These are phyloP conservation scores for Waltergamsia citrina DNA, from an alignment of 2,329 filamentous ascomycete species.

Conservation along the genomic window DNA sequence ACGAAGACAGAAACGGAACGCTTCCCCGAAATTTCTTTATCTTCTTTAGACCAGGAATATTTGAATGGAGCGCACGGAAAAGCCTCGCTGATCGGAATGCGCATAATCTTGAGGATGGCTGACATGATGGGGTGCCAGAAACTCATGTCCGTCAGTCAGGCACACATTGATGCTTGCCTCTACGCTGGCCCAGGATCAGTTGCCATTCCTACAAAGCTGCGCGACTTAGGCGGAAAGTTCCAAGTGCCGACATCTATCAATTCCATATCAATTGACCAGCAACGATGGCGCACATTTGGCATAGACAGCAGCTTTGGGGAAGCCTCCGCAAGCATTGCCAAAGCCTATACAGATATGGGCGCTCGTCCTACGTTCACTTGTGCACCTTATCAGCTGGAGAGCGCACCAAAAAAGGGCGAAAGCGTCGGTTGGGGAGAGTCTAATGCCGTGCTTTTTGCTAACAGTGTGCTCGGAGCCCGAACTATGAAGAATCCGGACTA, in stretches of 20 bases:
- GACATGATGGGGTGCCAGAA: conserved; percentile 18
- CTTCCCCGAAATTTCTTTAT: conserved; percentile 2
- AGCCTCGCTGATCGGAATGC: conserved; percentile 24
- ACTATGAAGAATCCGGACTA: conserved; percentile 36
- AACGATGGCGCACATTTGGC: conserved; percentile 25
- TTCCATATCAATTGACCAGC: conserved; percentile 30
- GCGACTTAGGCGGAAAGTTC: conserved; percentile 21
- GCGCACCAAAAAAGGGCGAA: conserved; percentile 17
- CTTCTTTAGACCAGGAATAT: conserved; percentile 12
- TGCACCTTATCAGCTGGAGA: conserved; percentile 29
- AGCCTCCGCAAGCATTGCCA: conserved; percentile 21
- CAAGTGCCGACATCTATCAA: conserved; percentile 29
- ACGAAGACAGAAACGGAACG: neutral
- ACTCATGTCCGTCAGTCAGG: conserved; percentile 26
- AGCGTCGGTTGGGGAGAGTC: conserved; percentile 34
- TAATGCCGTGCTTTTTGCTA: conserved; percentile 34
- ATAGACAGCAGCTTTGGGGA: conserved; percentile 17
- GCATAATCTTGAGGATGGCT: conserved; percentile 26
- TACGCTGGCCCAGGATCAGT: conserved; percentile 29
- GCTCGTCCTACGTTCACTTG: conserved; percentile 30
- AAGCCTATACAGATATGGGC: conserved; percentile 28
- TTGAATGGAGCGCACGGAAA: conserved; percentile 19
- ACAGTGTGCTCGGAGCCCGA: conserved; percentile 31
- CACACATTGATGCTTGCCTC: conserved; percentile 31
- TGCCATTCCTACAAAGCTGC: conserved; percentile 22